These are phyloP conservation scores for Pythium periplocum DNA, from an alignment of 352 stramenopile species.

Conservation along the genomic window DNA sequence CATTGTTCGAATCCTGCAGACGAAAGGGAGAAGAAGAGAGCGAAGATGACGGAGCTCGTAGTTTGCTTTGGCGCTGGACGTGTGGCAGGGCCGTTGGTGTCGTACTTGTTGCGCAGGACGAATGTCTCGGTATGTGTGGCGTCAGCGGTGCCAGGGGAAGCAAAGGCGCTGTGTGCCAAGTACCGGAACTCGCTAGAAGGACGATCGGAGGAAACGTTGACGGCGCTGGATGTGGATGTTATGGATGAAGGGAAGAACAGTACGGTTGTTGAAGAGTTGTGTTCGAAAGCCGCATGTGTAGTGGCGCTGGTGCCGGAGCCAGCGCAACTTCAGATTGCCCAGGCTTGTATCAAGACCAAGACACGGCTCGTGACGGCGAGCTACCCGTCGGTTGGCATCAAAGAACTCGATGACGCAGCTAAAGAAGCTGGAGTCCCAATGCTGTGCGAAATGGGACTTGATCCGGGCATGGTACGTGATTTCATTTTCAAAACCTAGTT, in stretches of 20 bases:
- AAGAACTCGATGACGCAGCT: constrained; percentile 34
- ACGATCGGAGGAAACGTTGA: constrained; percentile 1
- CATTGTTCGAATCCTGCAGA: too few species aligned
- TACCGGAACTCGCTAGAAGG: constrained; percentile 9
- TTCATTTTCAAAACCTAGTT: not conserved
- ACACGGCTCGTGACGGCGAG: constrained; percentile 86
- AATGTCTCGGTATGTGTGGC: constrained; percentile 20
- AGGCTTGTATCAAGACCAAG: constrained; percentile 51
- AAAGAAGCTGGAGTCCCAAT: constrained; percentile 61
- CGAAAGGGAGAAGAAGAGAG: too few species aligned
- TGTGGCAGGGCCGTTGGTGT: constrained; percentile 33
- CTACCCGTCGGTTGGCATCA: constrained; percentile 84
- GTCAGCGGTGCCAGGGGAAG: constrained; percentile 22
- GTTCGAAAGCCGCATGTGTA: constrained; percentile 53
- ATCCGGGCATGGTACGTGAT: constrained; percentile 70
- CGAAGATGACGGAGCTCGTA: constrained; percentile 7
- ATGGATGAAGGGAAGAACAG: constrained; percentile 9
- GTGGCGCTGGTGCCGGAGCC: constrained; percentile 77
- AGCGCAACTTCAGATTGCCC: constrained; percentile 70
- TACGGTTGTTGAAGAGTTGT: constrained; percentile 17
- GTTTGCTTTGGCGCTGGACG: constrained; percentile 45
- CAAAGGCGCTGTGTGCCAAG: constrained; percentile 19
- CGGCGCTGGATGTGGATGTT: constrained; percentile 18
- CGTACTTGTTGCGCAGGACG: constrained; percentile 27
- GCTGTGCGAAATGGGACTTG: constrained; percentile 87